Base-by-base conservation (phyloP, 257 asterid species). In the Fraxinus excelsior region DNA sequence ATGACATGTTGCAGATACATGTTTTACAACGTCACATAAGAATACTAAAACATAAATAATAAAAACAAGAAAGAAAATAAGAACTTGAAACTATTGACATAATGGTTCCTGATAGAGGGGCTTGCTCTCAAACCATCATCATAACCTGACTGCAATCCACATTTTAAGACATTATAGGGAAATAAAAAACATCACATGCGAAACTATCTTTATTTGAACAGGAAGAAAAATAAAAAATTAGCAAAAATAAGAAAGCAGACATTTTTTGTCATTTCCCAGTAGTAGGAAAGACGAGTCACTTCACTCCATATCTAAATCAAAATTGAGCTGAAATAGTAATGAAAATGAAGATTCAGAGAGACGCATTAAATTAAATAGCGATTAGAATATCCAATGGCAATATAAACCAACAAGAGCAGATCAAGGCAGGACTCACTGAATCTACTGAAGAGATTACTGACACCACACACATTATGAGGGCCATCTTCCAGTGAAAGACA, bases 391-490 rank as follows among this genome's bases (percentile, higher is more conserved):
- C 66, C 68, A 62, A 23, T 26, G 34, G 66, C 28, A 58, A 58
- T 62, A 11, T 62, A 62, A 62, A 53, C 26, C 64, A n/a, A 32
- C 25, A 29, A 70, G 62, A 62, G 73, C 18, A 60, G 70, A 78
- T 67, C 14, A 13, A 62, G 68, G 25, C 73, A 4, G 75, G 78
- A 92, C 97, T 90, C 83, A 96, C 99, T 32, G 99, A 96, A 84
- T 96, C 98, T 26, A 96, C 99, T 25, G 97, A 88, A 29, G 98
- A 83, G 72, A 96, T 91, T 71, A 96, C 82, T 69, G 99, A 90
- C 64, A 90, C 99, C 56, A 89, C 92, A 76, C 99, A 96, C 99
- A 96, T 96, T 37, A 93, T 91, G 25, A 93, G 90, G 81, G 97
- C 97, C 97, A 86, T 90, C 83, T 92, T 96, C 99, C 98, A 93